Base-by-base conservation (phyloP, 805 yeast genomes). In the Metschnikowia rubicola region DNA sequence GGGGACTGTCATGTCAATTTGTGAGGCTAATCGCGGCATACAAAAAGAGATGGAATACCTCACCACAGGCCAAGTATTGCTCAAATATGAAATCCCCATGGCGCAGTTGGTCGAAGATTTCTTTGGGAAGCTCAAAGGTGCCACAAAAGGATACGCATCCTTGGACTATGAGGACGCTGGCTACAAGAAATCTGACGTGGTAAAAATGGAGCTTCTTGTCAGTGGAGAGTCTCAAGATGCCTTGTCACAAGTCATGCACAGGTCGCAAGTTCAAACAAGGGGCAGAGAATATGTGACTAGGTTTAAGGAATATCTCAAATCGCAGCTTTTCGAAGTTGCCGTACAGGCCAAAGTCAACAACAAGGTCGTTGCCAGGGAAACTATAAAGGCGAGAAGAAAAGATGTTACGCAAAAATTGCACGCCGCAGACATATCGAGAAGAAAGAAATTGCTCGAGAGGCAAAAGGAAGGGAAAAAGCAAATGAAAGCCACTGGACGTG, bases 91-190 rank as follows among this genome's bases (percentile, higher is more conserved):
- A 48, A 67, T 92, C 6, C 98, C 99, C 2, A 74, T 94, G 43
- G 86, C 96, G 0, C 95, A 89, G 60, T 70, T 92, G 32, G 96
- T 94, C 6, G 97, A 92, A 61, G 97, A 94, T 67, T 92, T 92
- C 64, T 91, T 94, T 65, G 98, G 98, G 2, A 88, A 87, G 62
- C 73, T 92, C 48, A 92, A 92, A 63, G 91, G 97, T 1, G 77
- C 82, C 1, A 88, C 98, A 0, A 81, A 83, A 60, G 99, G 99
- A 1, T 92, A 88, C 66, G 98, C 96, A 0, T 88, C 97, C 0
- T 72, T 92, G 44, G 98, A 92, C 67, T 92, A 92, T 60, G 97
- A 94, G 57, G 98, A 92, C 61, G 83, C 86, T 4, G 99, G 98
- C 0, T 92, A 90, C 67, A 76, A 72, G 54, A 77, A 80, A 31